Evolutionary conservation across 345 rosid genomes (phyloP).

Genomic region (Tarenaya hassleriana): DNA sequence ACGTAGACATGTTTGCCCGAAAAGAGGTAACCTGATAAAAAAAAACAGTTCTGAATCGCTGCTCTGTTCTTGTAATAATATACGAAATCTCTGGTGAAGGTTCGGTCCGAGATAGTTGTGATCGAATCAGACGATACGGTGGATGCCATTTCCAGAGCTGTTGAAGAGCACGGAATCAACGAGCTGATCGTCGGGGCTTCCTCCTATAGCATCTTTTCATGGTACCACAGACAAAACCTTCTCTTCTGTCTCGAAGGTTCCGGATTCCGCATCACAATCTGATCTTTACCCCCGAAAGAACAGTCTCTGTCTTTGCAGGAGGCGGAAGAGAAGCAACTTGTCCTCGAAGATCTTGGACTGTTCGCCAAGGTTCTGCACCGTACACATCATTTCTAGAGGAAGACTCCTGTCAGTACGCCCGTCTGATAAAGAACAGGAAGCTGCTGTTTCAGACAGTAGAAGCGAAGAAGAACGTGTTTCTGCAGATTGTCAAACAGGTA

Average conservation of each 20-base stretch:
- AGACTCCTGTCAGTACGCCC: slow-evolving; percentile 63
- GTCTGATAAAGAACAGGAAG: slow-evolving; percentile 55
- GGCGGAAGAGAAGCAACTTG: slow-evolving; percentile 35
- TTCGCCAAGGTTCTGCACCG: slow-evolving; percentile 61
- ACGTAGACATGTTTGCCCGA: too few species aligned
- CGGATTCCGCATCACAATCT: not conserved
- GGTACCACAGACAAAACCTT: slow-evolving; percentile 37
- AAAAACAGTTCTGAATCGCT: too few species aligned
- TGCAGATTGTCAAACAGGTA: slow-evolving; percentile 42
- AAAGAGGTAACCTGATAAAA: too few species aligned
- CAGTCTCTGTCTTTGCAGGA: slow-evolving; percentile 16
- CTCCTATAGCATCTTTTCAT: slow-evolving; percentile 50
- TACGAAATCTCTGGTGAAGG: too few species aligned
- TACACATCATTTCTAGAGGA: slow-evolving; percentile 68
- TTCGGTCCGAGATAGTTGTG: slow-evolving; percentile 46
- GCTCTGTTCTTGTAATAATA: too few species aligned
- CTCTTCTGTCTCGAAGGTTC: not conserved
- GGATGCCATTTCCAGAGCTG: slow-evolving; percentile 62
- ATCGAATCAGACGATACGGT: slow-evolving; percentile 71
- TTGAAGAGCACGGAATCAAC: slow-evolving; percentile 40
- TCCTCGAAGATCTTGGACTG: slow-evolving; percentile 53
- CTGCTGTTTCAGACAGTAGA: slow-evolving; percentile 43
- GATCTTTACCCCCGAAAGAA: not conserved
- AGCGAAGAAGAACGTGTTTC: slow-evolving; percentile 42
- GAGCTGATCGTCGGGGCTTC: slow-evolving; percentile 84